phyloP scores from a whole-genome alignment of 139 green algal species.

The Haematococcus sp. region DNA sequence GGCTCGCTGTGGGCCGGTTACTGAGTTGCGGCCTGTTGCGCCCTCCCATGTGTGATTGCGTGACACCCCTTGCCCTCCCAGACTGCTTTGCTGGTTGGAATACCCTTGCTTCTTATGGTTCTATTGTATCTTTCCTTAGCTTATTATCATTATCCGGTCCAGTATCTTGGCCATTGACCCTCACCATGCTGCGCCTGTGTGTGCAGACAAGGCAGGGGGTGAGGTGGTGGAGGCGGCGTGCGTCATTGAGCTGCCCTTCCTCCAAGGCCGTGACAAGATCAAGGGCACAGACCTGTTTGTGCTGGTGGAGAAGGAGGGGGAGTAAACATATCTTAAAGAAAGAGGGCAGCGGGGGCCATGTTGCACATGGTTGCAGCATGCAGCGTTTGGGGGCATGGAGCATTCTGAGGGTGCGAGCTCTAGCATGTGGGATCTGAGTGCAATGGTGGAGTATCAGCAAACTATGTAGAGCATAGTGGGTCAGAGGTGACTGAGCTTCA shows the following conservation, averaged over 20 bases:
- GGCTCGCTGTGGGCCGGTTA: too few species aligned
- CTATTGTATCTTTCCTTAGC: constrained; percentile 71
- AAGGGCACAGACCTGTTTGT: constrained; percentile 63
- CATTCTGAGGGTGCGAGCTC: too few species aligned
- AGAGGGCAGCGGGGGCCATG: too few species aligned
- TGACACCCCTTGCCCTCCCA: too few species aligned
- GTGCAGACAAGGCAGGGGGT: constrained; percentile 68
- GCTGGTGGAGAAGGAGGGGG: constrained; percentile 82
- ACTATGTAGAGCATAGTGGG: too few species aligned
- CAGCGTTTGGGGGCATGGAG: too few species aligned
- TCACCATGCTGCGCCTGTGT: neutral
- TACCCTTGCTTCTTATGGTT: constrained; percentile 59
- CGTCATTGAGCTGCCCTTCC: constrained; percentile 88
- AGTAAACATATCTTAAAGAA: constrained; percentile 34
- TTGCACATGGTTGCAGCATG: too few species aligned
- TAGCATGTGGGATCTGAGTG: too few species aligned
- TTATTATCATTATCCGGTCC: constrained; percentile 51
- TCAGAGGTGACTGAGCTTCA: too few species aligned
- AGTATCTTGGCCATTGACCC: constrained; percentile 33
- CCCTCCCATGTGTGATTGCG: constrained; percentile 71
- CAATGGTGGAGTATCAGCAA: too few species aligned
- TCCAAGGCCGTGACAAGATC: constrained; percentile 81
- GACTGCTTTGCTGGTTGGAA: constrained; percentile 73
- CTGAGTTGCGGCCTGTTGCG: too few species aligned
- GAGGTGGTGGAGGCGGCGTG: constrained; percentile 77